Evolutionary conservation across 2,329 filamentous ascomycete genomes (phyloP).

Genomic region (Cordyceps javanica): DNA sequence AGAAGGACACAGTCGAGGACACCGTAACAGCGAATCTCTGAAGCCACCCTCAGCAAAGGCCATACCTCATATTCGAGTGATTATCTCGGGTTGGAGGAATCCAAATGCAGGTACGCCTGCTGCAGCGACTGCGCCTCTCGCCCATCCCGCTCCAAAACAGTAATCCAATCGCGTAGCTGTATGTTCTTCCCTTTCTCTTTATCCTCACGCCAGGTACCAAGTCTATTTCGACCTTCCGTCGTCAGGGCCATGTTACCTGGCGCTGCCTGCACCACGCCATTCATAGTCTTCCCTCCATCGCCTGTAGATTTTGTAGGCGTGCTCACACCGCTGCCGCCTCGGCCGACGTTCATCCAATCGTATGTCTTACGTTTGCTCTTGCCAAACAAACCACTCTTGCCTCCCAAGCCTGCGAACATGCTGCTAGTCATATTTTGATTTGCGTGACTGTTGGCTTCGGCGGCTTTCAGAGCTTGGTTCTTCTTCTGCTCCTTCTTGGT

Average conservation of each 20-base stretch:
- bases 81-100: constrained; percentile 41
- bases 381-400: constrained; percentile 49
- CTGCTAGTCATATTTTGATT: constrained; percentile 79
- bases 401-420: constrained; percentile 62
- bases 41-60: background rate
- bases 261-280: constrained; percentile 25
- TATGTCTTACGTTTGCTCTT: constrained; percentile 65
- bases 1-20: constrained; percentile 16
- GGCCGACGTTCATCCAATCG: constrained; percentile 61
- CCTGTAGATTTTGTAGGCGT: constrained; percentile 38
- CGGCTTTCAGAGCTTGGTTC: constrained; percentile 68
- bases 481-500: constrained; percentile 83
- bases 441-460: constrained; percentile 71
- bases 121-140: constrained; percentile 59
- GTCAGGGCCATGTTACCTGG: constrained; percentile 39
- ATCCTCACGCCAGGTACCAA: constrained; percentile 75
- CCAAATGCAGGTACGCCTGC: constrained; percentile 47
- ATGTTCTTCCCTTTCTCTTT: constrained; percentile 70
- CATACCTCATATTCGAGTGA: constrained; percentile 15
- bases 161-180: constrained; percentile 76
- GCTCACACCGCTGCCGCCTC: constrained; percentile 46
- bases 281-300: constrained; percentile 28
- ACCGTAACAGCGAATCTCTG: background rate
- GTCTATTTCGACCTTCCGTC: constrained; percentile 52
- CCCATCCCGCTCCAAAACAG: constrained; percentile 73